These are phyloP conservation scores for Diaporthe vaccinii DNA, from an alignment of 2,329 filamentous ascomycete genomes.

Conservation along the genomic window DNA sequence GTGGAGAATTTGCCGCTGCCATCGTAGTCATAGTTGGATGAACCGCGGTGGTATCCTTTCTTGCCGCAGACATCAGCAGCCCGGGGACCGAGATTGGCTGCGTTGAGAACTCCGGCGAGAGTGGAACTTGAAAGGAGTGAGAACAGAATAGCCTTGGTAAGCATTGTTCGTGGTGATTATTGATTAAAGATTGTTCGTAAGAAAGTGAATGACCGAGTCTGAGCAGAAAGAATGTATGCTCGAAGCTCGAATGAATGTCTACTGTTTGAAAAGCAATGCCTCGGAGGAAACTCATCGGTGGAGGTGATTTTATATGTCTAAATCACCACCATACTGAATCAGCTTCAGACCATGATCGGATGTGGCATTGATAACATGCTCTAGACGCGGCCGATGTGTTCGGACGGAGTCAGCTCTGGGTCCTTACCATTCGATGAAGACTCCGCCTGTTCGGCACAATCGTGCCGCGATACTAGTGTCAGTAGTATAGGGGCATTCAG, in stretches of 20 bases:
- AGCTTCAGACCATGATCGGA: background rate
- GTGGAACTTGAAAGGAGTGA: background rate
- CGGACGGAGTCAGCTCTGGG: background rate
- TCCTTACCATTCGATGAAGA: background rate
- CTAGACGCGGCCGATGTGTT: background rate
- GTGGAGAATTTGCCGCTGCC: background rate
- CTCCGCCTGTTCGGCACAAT: background rate
- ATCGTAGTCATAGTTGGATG: slow-evolving; percentile 15
- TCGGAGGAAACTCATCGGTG: background rate
- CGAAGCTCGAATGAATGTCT: background rate
- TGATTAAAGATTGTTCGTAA: background rate
- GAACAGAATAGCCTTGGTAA: background rate
- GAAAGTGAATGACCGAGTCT: background rate
- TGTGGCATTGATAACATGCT: background rate
- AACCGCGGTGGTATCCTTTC: slow-evolving; percentile 4
- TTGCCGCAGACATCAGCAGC: slow-evolving; percentile 8
- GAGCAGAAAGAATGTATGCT: slow-evolving; percentile 1
- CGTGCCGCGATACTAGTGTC: background rate
- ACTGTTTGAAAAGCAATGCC: background rate
- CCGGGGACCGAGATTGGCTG: background rate
- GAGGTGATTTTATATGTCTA: background rate
- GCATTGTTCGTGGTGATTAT: background rate
- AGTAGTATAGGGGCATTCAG: background rate
- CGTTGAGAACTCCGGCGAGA: slow-evolving; percentile 2
- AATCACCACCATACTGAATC: background rate